These are phyloP conservation scores for Thielaviopsis populi DNA, from an alignment of 2,329 filamentous ascomycete species.

Conservation along the genomic window DNA sequence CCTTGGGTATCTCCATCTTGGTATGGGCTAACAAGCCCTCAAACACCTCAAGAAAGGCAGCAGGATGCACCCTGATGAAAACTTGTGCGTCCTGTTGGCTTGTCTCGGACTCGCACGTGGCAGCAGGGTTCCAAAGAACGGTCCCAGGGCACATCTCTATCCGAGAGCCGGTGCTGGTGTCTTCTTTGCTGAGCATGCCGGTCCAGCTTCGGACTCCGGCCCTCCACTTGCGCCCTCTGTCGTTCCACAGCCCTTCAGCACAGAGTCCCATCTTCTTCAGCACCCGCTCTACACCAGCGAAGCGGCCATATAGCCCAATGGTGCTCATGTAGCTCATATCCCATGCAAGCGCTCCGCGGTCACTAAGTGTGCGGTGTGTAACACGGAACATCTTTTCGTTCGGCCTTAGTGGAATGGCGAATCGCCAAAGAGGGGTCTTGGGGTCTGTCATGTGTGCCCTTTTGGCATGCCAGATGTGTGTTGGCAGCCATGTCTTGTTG, in stretches of 20 bases:
- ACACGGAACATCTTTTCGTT: slow-evolving; percentile 81
- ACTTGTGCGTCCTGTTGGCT: slow-evolving; percentile 26
- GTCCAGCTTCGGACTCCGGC: slow-evolving; percentile 35
- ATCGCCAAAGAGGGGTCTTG: slow-evolving; percentile 72
- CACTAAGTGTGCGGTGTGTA: slow-evolving; percentile 64
- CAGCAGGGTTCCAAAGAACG: slow-evolving; percentile 54
- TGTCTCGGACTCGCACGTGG: background rate
- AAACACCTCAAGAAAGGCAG: slow-evolving; percentile 58
- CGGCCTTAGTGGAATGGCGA: slow-evolving; percentile 69
- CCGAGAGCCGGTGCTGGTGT: slow-evolving; percentile 25
- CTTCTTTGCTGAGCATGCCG: slow-evolving; percentile 38
- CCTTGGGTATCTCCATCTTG: slow-evolving; percentile 44
- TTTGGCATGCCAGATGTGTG: slow-evolving; percentile 88
- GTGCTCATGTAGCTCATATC: slow-evolving; percentile 92
- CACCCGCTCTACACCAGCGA: slow-evolving; percentile 48
- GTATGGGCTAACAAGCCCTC: slow-evolving; percentile 42
- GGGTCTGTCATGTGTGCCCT: slow-evolving; percentile 75
- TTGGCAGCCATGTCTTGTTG: slow-evolving; percentile 86
- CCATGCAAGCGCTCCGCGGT: slow-evolving; percentile 70
- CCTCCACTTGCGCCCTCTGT: slow-evolving; percentile 57
- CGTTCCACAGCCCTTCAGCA: slow-evolving; percentile 45
- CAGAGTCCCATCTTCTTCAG: slow-evolving; percentile 50
- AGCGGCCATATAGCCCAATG: slow-evolving; percentile 57
- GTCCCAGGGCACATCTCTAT: slow-evolving; percentile 56
- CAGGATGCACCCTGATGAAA: slow-evolving; percentile 67